Conservation (phyloP, 2,329 filamentous ascomycete genomes). For the Trichoderma sp. region DNA sequence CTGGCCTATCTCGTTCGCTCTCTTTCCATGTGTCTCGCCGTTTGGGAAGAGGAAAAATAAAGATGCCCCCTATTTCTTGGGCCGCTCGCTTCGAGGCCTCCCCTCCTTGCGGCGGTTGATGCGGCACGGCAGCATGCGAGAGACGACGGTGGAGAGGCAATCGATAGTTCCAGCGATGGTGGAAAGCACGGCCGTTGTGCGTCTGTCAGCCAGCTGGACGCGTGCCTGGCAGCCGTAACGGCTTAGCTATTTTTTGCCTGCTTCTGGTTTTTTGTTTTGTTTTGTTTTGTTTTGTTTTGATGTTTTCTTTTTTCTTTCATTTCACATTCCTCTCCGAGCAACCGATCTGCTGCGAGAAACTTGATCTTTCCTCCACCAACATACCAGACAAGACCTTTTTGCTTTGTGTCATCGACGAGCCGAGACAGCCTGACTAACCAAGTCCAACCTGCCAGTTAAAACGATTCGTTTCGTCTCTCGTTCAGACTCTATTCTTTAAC, state of each 20-base stretch:
- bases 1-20: neutral
- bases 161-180: neutral
- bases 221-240: constrained; percentile 13
- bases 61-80: neutral
- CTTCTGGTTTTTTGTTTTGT: too few relatives aligned
- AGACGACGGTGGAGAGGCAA: neutral
- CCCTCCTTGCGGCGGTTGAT: neutral
- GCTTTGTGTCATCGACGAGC: neutral
- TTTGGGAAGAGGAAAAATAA: neutral
- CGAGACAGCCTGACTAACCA: neutral
- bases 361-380: neutral
- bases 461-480: constrained; percentile 23
- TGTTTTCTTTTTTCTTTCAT: neutral
- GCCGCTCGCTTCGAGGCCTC: neutral
- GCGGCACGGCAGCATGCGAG: neutral
- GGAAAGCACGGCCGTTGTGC: neutral
- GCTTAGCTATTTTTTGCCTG: neutral
- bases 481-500: constrained; percentile 9
- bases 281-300: constrained; percentile 5
- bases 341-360: neutral
- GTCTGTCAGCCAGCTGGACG: neutral
- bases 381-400: neutral
- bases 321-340: neutral
- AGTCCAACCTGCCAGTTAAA: neutral
- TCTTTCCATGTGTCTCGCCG: neutral